phyloP scores from a whole-genome alignment of 495 filamentous ascomycete species.

The Podospora australis region DNA sequence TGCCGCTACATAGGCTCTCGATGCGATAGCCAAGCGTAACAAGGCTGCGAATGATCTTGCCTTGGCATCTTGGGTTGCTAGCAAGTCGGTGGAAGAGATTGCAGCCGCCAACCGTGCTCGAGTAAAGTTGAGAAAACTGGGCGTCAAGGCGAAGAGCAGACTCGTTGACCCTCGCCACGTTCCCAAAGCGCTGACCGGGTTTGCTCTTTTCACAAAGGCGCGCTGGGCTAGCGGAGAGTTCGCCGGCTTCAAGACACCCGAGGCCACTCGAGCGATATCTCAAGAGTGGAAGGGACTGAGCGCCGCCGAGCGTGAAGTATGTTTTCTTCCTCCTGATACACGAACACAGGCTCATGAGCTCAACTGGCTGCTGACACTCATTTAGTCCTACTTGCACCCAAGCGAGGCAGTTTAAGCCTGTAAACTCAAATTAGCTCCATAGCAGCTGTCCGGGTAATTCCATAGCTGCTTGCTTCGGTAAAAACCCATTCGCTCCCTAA shows the following conservation, averaged over 20 bases:
- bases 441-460: too few relatives aligned
- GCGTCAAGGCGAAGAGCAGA: neutral
- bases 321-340: too few relatives aligned
- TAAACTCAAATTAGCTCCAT: too few relatives aligned
- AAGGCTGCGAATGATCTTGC: slow-evolving; percentile 36
- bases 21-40: slow-evolving; percentile 46
- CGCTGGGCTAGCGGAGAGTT: slow-evolving; percentile 44
- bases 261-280: slow-evolving; percentile 26
- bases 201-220: slow-evolving; percentile 40
- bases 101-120: slow-evolving; percentile 60
- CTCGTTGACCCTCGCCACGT: slow-evolving; percentile 56
- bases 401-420: too few relatives aligned
- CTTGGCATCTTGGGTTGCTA: slow-evolving; percentile 54
- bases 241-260: slow-evolving; percentile 23
- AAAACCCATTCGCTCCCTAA: too few relatives aligned
- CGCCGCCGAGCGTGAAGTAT: slow-evolving; percentile 44
- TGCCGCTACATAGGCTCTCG: slow-evolving; percentile 24
- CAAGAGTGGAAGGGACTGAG: slow-evolving; percentile 51
- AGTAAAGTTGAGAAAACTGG: slow-evolving; percentile 31
- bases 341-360: too few relatives aligned
- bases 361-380: too few relatives aligned
- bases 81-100: slow-evolving; percentile 52
- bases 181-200: slow-evolving; percentile 39
- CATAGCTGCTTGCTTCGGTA: too few relatives aligned
- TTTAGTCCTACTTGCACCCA: neutral